Evolutionary conservation across 2,329 filamentous ascomycete genomes (phyloP), one percentile per base, ranked within the genome.

Genomic region (Colletotrichum orbiculare): DNA sequence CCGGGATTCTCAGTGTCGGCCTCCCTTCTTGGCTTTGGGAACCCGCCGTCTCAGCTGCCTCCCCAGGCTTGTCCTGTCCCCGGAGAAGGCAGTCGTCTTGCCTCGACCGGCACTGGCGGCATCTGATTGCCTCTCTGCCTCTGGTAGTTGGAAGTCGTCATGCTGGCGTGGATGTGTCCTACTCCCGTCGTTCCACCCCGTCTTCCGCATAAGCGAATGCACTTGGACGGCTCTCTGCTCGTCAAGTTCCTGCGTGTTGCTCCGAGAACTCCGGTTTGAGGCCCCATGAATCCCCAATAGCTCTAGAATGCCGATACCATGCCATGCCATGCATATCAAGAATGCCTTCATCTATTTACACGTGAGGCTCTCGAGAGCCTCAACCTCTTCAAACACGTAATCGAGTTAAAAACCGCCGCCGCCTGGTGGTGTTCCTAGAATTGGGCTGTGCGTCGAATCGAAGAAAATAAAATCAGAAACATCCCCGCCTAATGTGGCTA

Each of bases 311-410:
- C 77, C 75, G 79, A 79, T 81, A 77, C 78, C 78, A 80, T 82
- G 78, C 80, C 77, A 75, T 81, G 78, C 75, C 75, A 79, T 79
- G 74, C 78, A 80, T 80, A 79, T 79, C 78, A 82, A 82, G 78
- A 80, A 80, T 76, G 80, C 79, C 76, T 76, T 75, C 76, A 69
- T 82, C 75, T 82, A 83, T 83, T 77, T 82, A 82, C 79, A 82
- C 67, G 67, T 69, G 74, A 75, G 75, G 74, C 74, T 54, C 54
- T 70, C 67, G 71, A 75, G 56, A 76, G 72, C 75, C 71, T 69
- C 70, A 74, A 71, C 67, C 65, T 68, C 70, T 68, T 63, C 67
- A 71, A 53, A 67, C 62, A 66, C 39, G 48, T 66, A 66, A 62
- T 66, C 52, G 64, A 56, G 59, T 67, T 67, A 64, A 64, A 67